Evolutionary conservation across 768 basidiomycete species (phyloP).

Genomic region (Naganishia vishniacii): DNA sequence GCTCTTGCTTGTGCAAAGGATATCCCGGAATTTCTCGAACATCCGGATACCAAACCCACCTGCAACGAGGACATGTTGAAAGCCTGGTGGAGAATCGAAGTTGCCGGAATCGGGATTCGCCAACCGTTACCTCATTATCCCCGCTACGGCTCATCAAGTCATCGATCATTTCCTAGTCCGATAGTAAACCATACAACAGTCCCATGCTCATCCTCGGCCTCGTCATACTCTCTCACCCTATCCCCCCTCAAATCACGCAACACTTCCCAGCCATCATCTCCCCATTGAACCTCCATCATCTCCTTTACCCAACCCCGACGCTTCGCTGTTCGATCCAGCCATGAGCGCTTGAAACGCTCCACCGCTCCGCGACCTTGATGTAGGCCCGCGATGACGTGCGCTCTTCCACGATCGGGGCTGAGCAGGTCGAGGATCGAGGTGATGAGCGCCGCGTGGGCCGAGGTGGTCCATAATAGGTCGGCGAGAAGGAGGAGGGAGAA

Average conservation of each 20-base stretch:
- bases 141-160: neutral
- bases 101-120: too few species aligned
- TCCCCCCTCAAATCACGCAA: constrained; percentile 11
- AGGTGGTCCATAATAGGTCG: constrained; percentile 44
- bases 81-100: too few species aligned
- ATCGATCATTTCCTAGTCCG: neutral
- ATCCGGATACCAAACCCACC: too few species aligned
- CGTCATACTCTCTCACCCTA: constrained; percentile 25
- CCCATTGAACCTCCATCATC: constrained; percentile 37
- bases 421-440: constrained; percentile 35
- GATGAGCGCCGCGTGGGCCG: constrained; percentile 37
- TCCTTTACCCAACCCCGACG: constrained; percentile 23
- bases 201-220: constrained; percentile 27
- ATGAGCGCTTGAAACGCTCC: constrained; percentile 35
- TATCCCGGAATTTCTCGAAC: too few species aligned
- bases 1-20: too few species aligned
- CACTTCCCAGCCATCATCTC: constrained; percentile 9
- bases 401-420: constrained; percentile 27
- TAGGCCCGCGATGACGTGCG: constrained; percentile 41
- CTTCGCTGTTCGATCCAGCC: constrained; percentile 11
- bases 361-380: constrained; percentile 46
- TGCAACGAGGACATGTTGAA: too few species aligned
- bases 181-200: constrained; percentile 21
- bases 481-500: constrained; percentile 44
- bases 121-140: too few species aligned